Percentiles rank a stretch among this genome's conserved stretches.
Conservation (phyloP, 1,284 basidiomycete genomes). For the Somion occarium region DNA sequence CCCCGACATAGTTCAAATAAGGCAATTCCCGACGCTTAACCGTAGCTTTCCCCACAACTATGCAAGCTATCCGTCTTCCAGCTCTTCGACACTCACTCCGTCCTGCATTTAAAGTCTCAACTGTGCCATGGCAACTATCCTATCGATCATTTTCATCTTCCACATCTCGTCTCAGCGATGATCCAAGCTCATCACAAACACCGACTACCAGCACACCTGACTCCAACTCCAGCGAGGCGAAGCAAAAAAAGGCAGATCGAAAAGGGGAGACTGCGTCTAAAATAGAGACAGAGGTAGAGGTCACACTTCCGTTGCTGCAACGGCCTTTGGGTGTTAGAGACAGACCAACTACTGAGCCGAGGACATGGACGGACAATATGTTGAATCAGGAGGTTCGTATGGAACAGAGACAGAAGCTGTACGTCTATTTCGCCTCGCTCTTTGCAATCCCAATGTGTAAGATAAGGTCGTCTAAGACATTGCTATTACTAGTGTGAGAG, state of each 20-base stretch:
- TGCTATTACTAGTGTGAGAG: conserved; percentile 59
- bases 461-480: conserved; percentile 1
- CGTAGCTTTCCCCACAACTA: not conserved
- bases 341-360: conserved; percentile 49
- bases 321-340: conserved; percentile 72
- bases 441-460: not conserved
- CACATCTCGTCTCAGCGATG: conserved; percentile 6
- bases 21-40: conserved; percentile 1
- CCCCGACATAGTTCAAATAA: too few species aligned
- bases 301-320: conserved; percentile 51
- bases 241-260: conserved; percentile 9
- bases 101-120: not conserved
- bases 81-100: not conserved
- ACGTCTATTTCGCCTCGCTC: conserved; percentile 25
- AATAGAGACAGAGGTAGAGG: conserved; percentile 15
- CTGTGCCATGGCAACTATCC: not conserved
- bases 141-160: conserved; percentile 9
- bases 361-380: conserved; percentile 66
- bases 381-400: conserved; percentile 70
- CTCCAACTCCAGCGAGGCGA: conserved; percentile 10
- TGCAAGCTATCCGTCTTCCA: not conserved
- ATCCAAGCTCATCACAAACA: conserved; percentile 1
- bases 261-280: not conserved
- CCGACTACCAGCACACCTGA: not conserved
- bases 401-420: conserved; percentile 77